Base-by-base conservation (phyloP, 1,139 yeast species). In the Hanseniaspora sp. region DNA sequence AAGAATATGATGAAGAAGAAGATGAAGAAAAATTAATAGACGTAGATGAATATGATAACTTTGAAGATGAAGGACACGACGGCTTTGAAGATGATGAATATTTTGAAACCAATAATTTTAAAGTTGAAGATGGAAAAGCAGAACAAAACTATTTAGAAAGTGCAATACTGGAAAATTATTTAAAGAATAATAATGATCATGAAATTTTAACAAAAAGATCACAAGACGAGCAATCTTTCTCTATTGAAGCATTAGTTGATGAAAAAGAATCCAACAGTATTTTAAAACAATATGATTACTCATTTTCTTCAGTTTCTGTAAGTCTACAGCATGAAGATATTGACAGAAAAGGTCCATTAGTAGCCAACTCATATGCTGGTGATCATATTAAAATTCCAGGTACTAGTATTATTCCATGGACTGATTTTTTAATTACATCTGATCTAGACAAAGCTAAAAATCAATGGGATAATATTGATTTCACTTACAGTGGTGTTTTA, bases 401-500 rank as follows among this genome's bases (percentile, higher is more conserved):
- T 5, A 33, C 46, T 9, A 44, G 31, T 6, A 47, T 53, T 13
- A 43, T 53, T 12, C 48, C 56, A 7, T 54, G 56, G 56, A 54
- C 56, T 1, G 58, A 62, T 28, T 66, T 56, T 48, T 52, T 65
- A 46, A 56, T 66, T 13, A 61, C 67, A 0, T 35, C 55, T 4
- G 54, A 59, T 43, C 40, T 40, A 12, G 37, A 45, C 0, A 58
- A 55, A 3, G 67, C 66, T 3, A 48, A 53, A 33, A 37, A 56
- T 1, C 63, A 64, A 62, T 45, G 66, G 52, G 52, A 58, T 11
- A 58, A 57, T n/a, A 61, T 58, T 18, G 63, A 63, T 47, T 67
- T 66, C 47, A 60, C 64, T 1, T 64, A 65, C 51, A 65, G 69
- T 53, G 70, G 70, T 1, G 33, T 13, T 56, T 58, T 45, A 54